These are phyloP conservation scores for Yarrowia sp. DNA, from an alignment of 805 yeast species.

Conservation along the genomic window DNA sequence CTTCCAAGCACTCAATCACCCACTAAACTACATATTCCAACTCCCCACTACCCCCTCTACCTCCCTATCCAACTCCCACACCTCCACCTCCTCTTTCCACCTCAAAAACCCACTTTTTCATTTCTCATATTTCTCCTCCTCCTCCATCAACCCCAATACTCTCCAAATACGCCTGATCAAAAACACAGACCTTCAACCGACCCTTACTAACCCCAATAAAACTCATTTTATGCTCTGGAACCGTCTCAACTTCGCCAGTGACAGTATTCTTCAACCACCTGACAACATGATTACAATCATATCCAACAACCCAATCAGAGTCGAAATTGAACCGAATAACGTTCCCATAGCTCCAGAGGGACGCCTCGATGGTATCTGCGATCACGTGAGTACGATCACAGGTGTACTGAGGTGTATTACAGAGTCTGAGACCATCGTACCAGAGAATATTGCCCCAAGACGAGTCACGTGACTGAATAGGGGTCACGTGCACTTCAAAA, in stretches of 20 bases:
- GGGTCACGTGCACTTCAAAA: background rate
- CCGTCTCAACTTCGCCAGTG: background rate
- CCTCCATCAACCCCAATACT: background rate
- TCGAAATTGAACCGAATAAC: background rate
- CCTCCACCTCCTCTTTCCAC: too few relatives aligned
- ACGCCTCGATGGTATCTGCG: background rate
- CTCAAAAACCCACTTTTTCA: too few relatives aligned
- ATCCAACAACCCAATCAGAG: background rate
- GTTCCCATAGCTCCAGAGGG: background rate
- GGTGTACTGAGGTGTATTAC: background rate
- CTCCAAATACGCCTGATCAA: background rate
- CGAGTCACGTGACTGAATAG: background rate
- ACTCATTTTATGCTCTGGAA: background rate
- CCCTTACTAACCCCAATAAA: background rate
- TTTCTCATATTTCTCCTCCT: background rate
- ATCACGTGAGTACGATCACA: background rate
- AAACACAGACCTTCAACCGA: background rate
- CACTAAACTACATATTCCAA: too few relatives aligned
- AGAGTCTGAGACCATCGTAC: background rate
- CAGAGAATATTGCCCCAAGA: constrained; percentile 3
- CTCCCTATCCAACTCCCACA: too few relatives aligned
- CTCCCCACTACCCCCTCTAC: too few relatives aligned
- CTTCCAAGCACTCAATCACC: too few relatives aligned
- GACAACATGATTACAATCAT: background rate
- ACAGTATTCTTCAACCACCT: background rate